Percentiles rank a stretch among this genome's conserved stretches.
phyloP scores from a whole-genome alignment of 2,329 filamentous ascomycete genomes.

The Scedosporium boydii region DNA sequence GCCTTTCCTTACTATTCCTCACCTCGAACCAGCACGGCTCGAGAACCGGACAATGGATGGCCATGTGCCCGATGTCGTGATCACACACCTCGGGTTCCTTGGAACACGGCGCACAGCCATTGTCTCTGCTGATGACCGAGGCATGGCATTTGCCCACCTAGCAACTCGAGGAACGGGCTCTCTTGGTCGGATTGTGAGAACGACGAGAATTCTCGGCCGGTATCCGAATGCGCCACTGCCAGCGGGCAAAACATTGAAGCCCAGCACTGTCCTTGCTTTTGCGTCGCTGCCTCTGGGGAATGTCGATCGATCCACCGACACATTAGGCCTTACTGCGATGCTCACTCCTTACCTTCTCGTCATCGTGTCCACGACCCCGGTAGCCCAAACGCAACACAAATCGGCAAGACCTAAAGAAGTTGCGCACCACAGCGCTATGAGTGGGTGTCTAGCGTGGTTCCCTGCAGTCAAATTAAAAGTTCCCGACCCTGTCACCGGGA shows the following conservation, averaged over 20 bases:
- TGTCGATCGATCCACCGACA: constrained; percentile 77
- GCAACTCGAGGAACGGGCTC: constrained; percentile 85
- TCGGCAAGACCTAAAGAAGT: constrained; percentile 85
- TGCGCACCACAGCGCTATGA: constrained; percentile 81
- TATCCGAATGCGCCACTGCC: constrained; percentile 67
- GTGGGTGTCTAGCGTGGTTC: constrained; percentile 93
- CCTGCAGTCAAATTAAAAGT: constrained; percentile 87
- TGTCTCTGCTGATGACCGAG: constrained; percentile 86
- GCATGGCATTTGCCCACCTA: constrained; percentile 97
- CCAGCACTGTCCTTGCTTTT: constrained; percentile 91
- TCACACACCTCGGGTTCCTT: constrained; percentile 89
- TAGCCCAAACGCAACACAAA: constrained; percentile 96
- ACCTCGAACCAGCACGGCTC: constrained; percentile 56
- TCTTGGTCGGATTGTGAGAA: constrained; percentile 77
- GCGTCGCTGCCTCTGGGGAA: constrained; percentile 88
- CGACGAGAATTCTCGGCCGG: constrained; percentile 78
- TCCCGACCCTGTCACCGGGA: constrained; percentile 55
- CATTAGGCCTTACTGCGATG: constrained; percentile 85
- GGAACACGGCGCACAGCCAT: constrained; percentile 89
- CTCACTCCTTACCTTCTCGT: constrained; percentile 92
- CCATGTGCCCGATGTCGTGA: constrained; percentile 65
- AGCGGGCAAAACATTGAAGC: constrained; percentile 63
- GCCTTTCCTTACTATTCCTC: constrained; percentile 81
- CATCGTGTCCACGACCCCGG: constrained; percentile 91
- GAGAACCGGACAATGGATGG: constrained; percentile 66